Conservation (phyloP, 73 alveolate genomes). For the Paramecium caudatum region DNA sequence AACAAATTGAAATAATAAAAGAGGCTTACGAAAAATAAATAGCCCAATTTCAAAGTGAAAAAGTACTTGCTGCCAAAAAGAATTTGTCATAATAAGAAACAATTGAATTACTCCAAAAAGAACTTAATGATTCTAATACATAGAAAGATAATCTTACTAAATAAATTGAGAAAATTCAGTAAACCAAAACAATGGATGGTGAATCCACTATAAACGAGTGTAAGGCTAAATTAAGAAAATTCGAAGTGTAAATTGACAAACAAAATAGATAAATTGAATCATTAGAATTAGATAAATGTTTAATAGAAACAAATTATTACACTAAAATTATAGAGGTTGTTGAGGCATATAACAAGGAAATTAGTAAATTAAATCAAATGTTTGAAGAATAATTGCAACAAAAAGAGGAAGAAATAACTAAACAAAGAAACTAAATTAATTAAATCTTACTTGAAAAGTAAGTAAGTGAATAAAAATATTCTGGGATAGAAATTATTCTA, state of each 20-base stretch:
- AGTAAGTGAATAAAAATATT: no score
- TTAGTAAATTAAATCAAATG: background rate
- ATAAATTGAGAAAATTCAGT: background rate
- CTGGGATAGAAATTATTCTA: no score
- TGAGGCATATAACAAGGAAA: background rate
- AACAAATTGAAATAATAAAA: background rate
- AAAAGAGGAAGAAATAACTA: background rate
- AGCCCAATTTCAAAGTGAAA: background rate
- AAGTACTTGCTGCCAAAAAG: background rate
- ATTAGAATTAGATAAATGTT: background rate
- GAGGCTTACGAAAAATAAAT: slow-evolving; percentile 10
- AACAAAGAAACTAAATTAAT: background rate
- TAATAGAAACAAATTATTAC: background rate
- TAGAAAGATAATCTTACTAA: background rate
- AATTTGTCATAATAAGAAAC: background rate
- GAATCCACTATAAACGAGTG: slow-evolving; percentile 4
- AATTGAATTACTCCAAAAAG: no score
- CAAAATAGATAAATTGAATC: background rate
- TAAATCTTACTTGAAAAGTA: no score
- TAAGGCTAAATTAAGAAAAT: background rate
- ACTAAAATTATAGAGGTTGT: background rate
- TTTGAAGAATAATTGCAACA: background rate
- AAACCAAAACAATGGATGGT: background rate
- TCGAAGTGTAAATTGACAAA: background rate
- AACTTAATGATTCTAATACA: no score